Evolutionary conservation across 495 filamentous ascomycete species (phyloP).

Genomic region (Pseudevernia furfuracea): DNA sequence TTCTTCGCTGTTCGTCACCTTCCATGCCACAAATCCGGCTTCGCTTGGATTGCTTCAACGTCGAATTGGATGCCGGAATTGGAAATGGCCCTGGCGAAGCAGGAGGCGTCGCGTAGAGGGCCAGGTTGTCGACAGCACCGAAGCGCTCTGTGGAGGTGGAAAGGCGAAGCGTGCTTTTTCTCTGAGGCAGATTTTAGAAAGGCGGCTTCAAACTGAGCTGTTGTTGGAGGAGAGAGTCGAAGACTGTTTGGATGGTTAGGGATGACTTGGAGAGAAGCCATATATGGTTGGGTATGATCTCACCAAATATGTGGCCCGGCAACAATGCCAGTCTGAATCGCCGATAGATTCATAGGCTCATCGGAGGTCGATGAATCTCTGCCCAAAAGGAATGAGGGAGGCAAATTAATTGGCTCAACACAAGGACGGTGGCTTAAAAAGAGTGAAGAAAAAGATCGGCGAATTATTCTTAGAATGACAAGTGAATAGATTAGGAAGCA

Average conservation of each 20-base stretch:
- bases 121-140: constrained; percentile 44
- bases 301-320: constrained; percentile 8
- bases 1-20: constrained; percentile 56
- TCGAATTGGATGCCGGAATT: constrained; percentile 38
- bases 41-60: constrained; percentile 38
- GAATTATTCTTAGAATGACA: constrained; percentile 5
- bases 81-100: constrained; percentile 53
- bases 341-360: constrained; percentile 14
- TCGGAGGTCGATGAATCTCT: background rate
- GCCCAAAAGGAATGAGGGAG: constrained; percentile 3
- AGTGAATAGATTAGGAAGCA: constrained; percentile 4
- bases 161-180: background rate
- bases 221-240: background rate
- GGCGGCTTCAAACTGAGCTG: background rate
- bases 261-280: background rate
- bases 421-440: constrained; percentile 2
- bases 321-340: constrained; percentile 11
- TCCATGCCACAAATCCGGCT: constrained; percentile 56
- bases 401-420: background rate
- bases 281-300: background rate
- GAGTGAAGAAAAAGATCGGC: background rate
- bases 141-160: constrained; percentile 1
- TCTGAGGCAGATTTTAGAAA: background rate
- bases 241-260: background rate
- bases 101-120: constrained; percentile 49